Percentiles rank a stretch among this genome's conserved stretches.
Conservation (phyloP, 768 basidiomycete genomes). For the Roridomyces roridus region DNA sequence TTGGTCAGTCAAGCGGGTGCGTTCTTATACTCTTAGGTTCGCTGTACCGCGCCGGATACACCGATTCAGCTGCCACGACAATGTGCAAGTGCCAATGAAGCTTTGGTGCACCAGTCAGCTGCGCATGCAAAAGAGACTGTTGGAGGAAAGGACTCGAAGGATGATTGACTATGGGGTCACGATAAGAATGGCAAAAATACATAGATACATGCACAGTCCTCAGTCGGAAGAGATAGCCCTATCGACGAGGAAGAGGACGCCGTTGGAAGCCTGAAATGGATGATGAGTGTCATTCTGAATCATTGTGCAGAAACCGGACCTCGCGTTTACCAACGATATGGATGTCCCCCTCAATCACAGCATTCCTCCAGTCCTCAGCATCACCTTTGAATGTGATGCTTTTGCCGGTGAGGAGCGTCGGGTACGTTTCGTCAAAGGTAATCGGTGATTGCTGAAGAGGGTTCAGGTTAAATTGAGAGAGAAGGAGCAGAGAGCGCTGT, state of each 20-base stretch:
- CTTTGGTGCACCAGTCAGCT: no score
- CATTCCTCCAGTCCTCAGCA: constrained; percentile 59
- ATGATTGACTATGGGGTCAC: no score
- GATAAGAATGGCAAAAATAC: constrained; percentile 12
- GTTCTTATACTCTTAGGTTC: not conserved
- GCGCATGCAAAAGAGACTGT: no score
- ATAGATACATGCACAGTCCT: constrained; percentile 3
- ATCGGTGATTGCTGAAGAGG: constrained; percentile 53
- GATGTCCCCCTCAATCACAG: constrained; percentile 60
- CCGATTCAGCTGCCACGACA: not conserved
- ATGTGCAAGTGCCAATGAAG: not conserved
- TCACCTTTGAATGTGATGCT: constrained; percentile 59
- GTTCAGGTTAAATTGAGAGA: not conserved
- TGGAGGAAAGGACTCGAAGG: no score
- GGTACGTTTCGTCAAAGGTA: constrained; percentile 50
- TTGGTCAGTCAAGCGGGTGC: no score
- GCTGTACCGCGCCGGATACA: not conserved
- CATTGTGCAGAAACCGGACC: constrained; percentile 43
- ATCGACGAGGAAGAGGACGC: constrained; percentile 50
- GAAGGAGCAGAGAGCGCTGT: constrained; percentile 18
- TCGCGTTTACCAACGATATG: constrained; percentile 66
- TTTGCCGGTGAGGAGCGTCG: constrained; percentile 65
- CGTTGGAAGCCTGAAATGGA: constrained; percentile 45
- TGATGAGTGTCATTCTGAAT: not conserved
- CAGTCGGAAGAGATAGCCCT: constrained; percentile 36